These are phyloP conservation scores for Senna siamea DNA, from an alignment of 306 rosid genomes.

Conservation along the genomic window DNA sequence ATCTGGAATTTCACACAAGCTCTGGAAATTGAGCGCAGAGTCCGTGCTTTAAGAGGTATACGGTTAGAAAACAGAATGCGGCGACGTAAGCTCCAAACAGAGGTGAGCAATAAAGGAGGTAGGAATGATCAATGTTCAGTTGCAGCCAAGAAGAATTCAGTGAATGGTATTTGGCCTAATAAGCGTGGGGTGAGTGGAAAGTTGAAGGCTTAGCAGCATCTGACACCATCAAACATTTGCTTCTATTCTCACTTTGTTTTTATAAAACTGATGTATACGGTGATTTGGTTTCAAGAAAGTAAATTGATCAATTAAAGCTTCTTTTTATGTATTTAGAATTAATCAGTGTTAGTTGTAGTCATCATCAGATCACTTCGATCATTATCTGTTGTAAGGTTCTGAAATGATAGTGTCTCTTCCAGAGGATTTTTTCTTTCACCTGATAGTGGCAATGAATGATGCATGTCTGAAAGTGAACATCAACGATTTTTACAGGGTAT, in stretches of 20 bases:
- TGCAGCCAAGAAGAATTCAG: conserved; percentile 81
- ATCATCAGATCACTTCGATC: conserved; percentile 16
- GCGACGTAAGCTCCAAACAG: conserved; percentile 69
- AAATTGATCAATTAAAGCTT: conserved; percentile 31
- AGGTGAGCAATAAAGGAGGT: conserved; percentile 56
- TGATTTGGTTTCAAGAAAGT: conserved; percentile 31
- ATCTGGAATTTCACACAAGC: conserved; percentile 95
- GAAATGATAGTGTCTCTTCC: conserved; percentile 10
- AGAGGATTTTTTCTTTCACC: background rate
- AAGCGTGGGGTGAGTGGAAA: conserved; percentile 72
- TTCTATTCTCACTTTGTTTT: conserved; percentile 32
- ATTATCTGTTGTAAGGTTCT: background rate
- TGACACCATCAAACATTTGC: conserved; percentile 10
- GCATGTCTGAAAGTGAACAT: too few species aligned
- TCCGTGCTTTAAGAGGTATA: conserved; percentile 63
- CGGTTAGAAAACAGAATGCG: conserved; percentile 86
- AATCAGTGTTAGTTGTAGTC: conserved; percentile 3
- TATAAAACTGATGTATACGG: conserved; percentile 22
- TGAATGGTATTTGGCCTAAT: conserved; percentile 62
- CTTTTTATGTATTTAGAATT: conserved; percentile 2
- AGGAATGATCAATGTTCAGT: conserved; percentile 76
- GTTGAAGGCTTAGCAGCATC: conserved; percentile 61
- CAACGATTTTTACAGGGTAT: background rate
- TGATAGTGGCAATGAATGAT: too few species aligned
- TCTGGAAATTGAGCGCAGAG: conserved; percentile 73